Percentiles rank a stretch among this genome's conserved stretches.
Evolutionary conservation across 441 rosid species (phyloP).

Genomic region (Adansonia madagascariensis): DNA sequence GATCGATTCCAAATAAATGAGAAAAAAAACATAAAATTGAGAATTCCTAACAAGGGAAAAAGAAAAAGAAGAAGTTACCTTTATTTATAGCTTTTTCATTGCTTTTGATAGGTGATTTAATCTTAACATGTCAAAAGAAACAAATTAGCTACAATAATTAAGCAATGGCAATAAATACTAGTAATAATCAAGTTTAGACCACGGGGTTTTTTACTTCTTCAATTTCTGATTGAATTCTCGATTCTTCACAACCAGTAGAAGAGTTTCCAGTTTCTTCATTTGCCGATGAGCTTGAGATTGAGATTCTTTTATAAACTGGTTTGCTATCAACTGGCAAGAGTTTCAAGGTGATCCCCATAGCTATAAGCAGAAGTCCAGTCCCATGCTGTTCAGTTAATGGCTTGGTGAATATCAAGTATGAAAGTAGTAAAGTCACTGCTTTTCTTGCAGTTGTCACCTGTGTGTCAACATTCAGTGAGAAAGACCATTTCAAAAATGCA

Average conservation of each 20-base stretch:
- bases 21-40: neutral
- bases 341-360: constrained; percentile 72
- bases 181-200: constrained; percentile 28
- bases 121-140: neutral
- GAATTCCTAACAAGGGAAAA: neutral
- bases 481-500: neutral
- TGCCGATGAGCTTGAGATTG: constrained; percentile 15
- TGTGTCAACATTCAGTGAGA: neutral
- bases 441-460: constrained; percentile 93
- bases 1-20: neutral
- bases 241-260: neutral
- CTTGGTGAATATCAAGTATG: constrained; percentile 83
- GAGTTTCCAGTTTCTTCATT: neutral
- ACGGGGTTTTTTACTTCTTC: constrained; percentile 42
- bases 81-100: neutral
- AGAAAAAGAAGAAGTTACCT: neutral
- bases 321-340: constrained; percentile 58
- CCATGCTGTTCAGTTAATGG: constrained; percentile 83
- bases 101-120: neutral
- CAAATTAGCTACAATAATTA: neutral
- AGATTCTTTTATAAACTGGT: constrained; percentile 36
- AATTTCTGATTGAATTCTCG: neutral
- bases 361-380: constrained; percentile 67
- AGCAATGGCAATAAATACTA: neutral
- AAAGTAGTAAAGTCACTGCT: constrained; percentile 75